Percentiles rank a stretch among this genome's conserved stretches.
Evolutionary conservation across 768 basidiomycete species (phyloP).

Genomic region (Rhizopogon vulgaris): DNA sequence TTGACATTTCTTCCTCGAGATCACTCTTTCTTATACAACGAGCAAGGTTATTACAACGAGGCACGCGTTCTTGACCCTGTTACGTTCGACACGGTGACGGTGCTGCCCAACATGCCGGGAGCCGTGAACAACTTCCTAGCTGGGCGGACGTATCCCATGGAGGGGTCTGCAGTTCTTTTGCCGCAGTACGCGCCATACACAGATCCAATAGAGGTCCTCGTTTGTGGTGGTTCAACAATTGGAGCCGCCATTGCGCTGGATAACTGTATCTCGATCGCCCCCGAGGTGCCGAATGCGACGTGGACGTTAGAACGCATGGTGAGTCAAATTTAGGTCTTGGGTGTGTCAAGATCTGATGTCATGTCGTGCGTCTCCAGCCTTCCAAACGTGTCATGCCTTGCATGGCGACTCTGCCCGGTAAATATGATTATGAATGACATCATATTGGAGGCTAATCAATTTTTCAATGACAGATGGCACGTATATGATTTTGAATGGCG

Average conservation of each 20-base stretch:
- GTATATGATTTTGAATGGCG: slow-evolving; percentile 72
- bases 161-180: slow-evolving; percentile 63
- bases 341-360: not conserved
- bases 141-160: slow-evolving; percentile 74
- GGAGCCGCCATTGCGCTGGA: slow-evolving; percentile 49
- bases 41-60: slow-evolving; percentile 71
- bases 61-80: slow-evolving; percentile 66
- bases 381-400: slow-evolving; percentile 73
- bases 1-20: not conserved
- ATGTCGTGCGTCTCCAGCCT: slow-evolving; percentile 34
- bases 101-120: slow-evolving; percentile 69
- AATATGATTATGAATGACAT: slow-evolving; percentile 7
- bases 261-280: slow-evolving; percentile 66
- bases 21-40: not conserved
- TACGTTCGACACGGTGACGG: slow-evolving; percentile 54
- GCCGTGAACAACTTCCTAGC: slow-evolving; percentile 66
- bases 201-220: slow-evolving; percentile 57
- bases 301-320: slow-evolving; percentile 83
- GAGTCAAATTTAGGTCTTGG: slow-evolving; percentile 13
- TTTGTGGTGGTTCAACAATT: slow-evolving; percentile 72
- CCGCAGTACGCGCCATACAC: slow-evolving; percentile 72
- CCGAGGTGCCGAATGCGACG: slow-evolving; percentile 52
- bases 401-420: slow-evolving; percentile 57
- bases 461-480: slow-evolving; percentile 43
- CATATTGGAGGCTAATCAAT: not conserved